A percentile compares a stretch with the other conserved stretches of the same genome.
These are phyloP conservation scores for Sambucus nigra DNA, from an alignment of 129 eudicot genomes.

Conservation along the genomic window DNA sequence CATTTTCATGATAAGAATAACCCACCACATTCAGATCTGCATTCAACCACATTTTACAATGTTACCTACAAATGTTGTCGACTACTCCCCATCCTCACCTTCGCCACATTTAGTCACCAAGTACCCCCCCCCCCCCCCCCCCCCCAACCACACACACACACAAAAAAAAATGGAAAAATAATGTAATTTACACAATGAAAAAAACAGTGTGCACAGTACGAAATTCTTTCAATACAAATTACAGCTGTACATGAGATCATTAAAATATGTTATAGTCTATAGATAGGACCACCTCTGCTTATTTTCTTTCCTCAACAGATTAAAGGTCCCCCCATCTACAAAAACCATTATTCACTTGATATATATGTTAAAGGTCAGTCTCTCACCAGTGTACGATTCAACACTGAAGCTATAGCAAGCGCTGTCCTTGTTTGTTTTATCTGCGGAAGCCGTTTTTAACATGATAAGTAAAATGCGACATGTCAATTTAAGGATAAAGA, in stretches of 20 bases:
- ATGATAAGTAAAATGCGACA: neutral
- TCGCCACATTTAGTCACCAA: too few relatives aligned
- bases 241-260: neutral
- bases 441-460: slow-evolving; percentile 27
- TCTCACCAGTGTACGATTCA: slow-evolving; percentile 89
- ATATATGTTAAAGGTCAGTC: slow-evolving; percentile 3
- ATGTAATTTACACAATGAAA: too few relatives aligned
- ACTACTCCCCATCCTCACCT: too few relatives aligned
- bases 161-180: too few relatives aligned
- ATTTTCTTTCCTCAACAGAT: neutral
- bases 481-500: neutral
- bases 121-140: too few relatives aligned
- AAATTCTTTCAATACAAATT: too few relatives aligned
- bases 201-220: too few relatives aligned
- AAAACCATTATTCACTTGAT: neutral
- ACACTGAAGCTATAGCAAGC: slow-evolving; percentile 68
- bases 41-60: too few relatives aligned
- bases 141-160: too few relatives aligned
- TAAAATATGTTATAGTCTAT: neutral
- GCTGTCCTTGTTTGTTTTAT: slow-evolving; percentile 91
- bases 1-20: too few relatives aligned
- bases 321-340: neutral
- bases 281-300: neutral
- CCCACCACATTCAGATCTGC: too few relatives aligned
- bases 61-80: too few relatives aligned